phyloP scores from a whole-genome alignment of 176 grass and related monocot species.

The Oryza coarctata region DNA sequence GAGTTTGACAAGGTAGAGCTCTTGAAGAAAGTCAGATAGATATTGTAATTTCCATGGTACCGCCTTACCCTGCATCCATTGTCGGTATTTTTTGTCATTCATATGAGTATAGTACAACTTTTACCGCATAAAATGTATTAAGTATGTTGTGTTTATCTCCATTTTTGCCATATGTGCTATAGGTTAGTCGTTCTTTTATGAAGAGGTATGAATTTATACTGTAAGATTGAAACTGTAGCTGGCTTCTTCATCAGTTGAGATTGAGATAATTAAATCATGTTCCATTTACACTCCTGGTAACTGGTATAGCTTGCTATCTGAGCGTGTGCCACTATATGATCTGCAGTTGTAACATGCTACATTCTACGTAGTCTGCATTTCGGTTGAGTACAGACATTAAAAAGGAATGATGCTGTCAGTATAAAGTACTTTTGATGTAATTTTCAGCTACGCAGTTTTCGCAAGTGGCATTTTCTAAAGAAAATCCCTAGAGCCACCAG shows the following conservation, averaged over 20 bases:
- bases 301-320: background rate
- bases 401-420: background rate
- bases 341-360: background rate
- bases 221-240: background rate
- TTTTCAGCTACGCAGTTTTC: too few species aligned
- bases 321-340: background rate
- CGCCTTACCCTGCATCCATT: background rate
- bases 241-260: background rate
- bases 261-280: background rate
- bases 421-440: background rate
- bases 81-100: constrained; percentile 6
- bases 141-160: background rate
- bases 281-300: background rate
- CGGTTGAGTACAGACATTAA: background rate
- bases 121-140: constrained; percentile 4
- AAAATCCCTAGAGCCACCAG: background rate
- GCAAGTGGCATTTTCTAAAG: background rate
- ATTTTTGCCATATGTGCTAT: constrained; percentile 13
- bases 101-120: constrained; percentile 22
- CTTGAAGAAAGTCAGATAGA: constrained; percentile 78
- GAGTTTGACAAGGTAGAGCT: constrained; percentile 75
- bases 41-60: background rate
- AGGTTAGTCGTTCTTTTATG: constrained; percentile 10
- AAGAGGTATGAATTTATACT: background rate
- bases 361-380: background rate